Conservation (phyloP, 1,284 basidiomycete genomes). For the Butyriboletus regius region DNA sequence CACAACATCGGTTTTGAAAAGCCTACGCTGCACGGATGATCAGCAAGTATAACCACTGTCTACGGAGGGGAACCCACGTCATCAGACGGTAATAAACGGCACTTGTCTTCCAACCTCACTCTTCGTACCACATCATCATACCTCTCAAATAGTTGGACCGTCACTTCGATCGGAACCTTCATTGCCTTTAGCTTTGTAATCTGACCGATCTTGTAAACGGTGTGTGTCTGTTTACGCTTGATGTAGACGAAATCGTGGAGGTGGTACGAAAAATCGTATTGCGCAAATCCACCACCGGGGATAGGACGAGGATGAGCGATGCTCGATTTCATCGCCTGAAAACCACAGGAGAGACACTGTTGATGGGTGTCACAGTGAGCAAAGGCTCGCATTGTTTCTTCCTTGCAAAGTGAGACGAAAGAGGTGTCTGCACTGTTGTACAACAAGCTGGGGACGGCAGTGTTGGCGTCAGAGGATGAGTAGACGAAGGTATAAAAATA, state of each 20-base stretch:
- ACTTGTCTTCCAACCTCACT: constrained; percentile 11
- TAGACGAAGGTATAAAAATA: neutral
- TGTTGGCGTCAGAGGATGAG: constrained; percentile 1
- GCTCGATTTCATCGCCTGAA: constrained; percentile 25
- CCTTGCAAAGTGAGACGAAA: constrained; percentile 40
- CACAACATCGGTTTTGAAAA: constrained; percentile 36
- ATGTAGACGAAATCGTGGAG: constrained; percentile 54
- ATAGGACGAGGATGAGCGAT: constrained; percentile 20
- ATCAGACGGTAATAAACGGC: constrained; percentile 21
- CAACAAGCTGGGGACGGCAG: constrained; percentile 30
- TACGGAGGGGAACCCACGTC: constrained; percentile 24
- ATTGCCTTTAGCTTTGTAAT: constrained; percentile 37
- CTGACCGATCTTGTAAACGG: constrained; percentile 48
- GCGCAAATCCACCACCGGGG: constrained; percentile 31
- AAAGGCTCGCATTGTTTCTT: constrained; percentile 30
- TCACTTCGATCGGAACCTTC: constrained; percentile 27
- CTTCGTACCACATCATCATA: constrained; percentile 35
- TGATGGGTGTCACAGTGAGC: constrained; percentile 30
- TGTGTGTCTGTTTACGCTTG: constrained; percentile 23
- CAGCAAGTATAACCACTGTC: neutral
- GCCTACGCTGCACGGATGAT: constrained; percentile 36
- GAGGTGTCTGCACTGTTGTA: constrained; percentile 42
- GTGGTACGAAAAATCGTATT: constrained; percentile 46
- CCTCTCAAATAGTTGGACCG: constrained; percentile 39
- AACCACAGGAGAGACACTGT: constrained; percentile 46